A percentile compares a stretch with the other conserved stretches of the same genome.
phyloP scores from a whole-genome alignment of 2,329 filamentous ascomycete species.

The Monascus ruber region DNA sequence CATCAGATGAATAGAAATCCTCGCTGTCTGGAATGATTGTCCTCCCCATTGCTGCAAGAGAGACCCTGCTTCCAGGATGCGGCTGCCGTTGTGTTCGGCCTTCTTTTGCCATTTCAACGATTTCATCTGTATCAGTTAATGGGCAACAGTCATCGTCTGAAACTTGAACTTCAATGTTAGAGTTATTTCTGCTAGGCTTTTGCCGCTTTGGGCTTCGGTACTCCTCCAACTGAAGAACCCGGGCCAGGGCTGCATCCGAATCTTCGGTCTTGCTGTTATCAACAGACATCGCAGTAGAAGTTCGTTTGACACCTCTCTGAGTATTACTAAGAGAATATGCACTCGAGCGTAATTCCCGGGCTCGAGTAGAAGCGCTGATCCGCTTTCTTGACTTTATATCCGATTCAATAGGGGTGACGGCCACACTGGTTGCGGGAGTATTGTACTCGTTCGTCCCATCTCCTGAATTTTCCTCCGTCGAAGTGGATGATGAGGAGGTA shows the following conservation, averaged over 20 bases:
- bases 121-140: slow-evolving; percentile 5
- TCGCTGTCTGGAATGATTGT: slow-evolving; percentile 6
- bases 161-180: slow-evolving; percentile 13
- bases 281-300: slow-evolving; percentile 33
- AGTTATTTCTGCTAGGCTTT: slow-evolving; percentile 12
- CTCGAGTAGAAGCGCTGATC: slow-evolving; percentile 36
- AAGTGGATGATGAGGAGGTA: slow-evolving; percentile 26
- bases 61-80: slow-evolving; percentile 5
- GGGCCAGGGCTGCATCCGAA: slow-evolving; percentile 43
- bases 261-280: slow-evolving; percentile 23
- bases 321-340: slow-evolving; percentile 34
- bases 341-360: slow-evolving; percentile 37
- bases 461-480: slow-evolving; percentile 26
- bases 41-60: slow-evolving; percentile 4
- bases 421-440: slow-evolving; percentile 51
- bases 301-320: slow-evolving; percentile 31
- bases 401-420: slow-evolving; percentile 42
- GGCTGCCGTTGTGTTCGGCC: slow-evolving; percentile 8
- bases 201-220: slow-evolving; percentile 33
- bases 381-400: slow-evolving; percentile 17
- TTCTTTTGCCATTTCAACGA: slow-evolving; percentile 5
- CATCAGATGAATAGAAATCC: slow-evolving; percentile 4
- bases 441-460: slow-evolving; percentile 43
- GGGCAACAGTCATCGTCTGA: slow-evolving; percentile 8
- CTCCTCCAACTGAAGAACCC: slow-evolving; percentile 46